A percentile compares a stretch with the other conserved stretches of the same genome.
These are phyloP conservation scores for Macadamia tetraphylla DNA, from an alignment of 164 flowering plant genomes.

Conservation along the genomic window DNA sequence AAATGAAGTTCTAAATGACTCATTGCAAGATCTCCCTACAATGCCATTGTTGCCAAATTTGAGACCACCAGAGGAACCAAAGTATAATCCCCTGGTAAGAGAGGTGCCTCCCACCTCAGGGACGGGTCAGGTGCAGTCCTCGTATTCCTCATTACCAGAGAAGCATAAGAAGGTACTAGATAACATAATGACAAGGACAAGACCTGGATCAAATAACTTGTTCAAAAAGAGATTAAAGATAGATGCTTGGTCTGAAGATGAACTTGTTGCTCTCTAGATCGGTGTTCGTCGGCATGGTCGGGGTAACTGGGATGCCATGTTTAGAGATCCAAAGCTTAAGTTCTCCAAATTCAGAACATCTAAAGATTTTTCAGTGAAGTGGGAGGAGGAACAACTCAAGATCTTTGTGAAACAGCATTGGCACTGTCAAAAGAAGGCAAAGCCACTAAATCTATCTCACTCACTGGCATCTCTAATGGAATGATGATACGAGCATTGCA, in stretches of 20 bases:
- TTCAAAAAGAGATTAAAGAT: constrained; percentile 47
- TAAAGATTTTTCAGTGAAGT: constrained; percentile 43
- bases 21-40: constrained; percentile 37
- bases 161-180: constrained; percentile 88
- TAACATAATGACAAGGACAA: constrained; percentile 82
- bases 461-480: constrained; percentile 74
- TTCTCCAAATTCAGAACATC: constrained; percentile 61
- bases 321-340: constrained; percentile 66
- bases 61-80: constrained; percentile 40
- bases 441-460: constrained; percentile 38
- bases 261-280: constrained; percentile 93
- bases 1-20: constrained; percentile 26
- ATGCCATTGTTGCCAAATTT: constrained; percentile 70
- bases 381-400: constrained; percentile 43
- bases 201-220: constrained; percentile 43
- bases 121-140: constrained; percentile 47
- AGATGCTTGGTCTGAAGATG: constrained; percentile 93
- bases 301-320: constrained; percentile 87
- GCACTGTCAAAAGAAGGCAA: constrained; percentile 30
- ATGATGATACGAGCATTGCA: constrained; percentile 71
- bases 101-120: constrained; percentile 49
- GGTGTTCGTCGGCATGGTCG: constrained; percentile 95
- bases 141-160: constrained; percentile 64
- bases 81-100: constrained; percentile 31
- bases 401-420: constrained; percentile 39